Evolutionary conservation across 169 alveolate genomes (phyloP).

Genomic region (Plasmodium relictum): DNA sequence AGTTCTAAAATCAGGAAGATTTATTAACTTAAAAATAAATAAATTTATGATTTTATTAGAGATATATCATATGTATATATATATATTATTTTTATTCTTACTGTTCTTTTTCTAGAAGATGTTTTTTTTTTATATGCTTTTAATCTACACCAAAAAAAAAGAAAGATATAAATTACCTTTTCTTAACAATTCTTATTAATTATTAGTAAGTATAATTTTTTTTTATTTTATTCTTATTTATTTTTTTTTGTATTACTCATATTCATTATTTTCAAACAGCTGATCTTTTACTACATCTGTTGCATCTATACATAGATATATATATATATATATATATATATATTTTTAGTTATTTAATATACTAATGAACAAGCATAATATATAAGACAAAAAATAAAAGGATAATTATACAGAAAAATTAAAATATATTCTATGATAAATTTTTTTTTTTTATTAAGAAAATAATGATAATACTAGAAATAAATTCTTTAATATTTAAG

Average conservation of each 20-base stretch:
- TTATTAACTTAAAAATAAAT: slow-evolving; percentile 42
- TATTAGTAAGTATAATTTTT: neutral
- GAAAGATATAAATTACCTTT: neutral
- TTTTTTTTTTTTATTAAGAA: neutral
- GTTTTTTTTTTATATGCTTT: slow-evolving; percentile 51
- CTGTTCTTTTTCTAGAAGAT: slow-evolving; percentile 65
- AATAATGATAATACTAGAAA: slow-evolving; percentile 30
- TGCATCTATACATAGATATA: slow-evolving; percentile 10
- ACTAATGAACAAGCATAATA: neutral
- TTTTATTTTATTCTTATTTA: neutral
- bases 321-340: neutral
- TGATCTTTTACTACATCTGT: slow-evolving; percentile 18
- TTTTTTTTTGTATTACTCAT: slow-evolving; percentile 33
- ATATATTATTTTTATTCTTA: slow-evolving; percentile 18
- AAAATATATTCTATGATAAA: neutral
- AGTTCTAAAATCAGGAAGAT: slow-evolving; percentile 21
- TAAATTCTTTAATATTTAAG: slow-evolving; percentile 54
- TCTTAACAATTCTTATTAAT: neutral
- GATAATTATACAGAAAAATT: neutral
- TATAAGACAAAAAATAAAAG: neutral
- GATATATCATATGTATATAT: neutral
- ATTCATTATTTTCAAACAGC: slow-evolving; percentile 15
- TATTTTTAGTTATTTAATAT: neutral
- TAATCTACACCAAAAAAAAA: slow-evolving; percentile 6
- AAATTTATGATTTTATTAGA: neutral